Evolutionary conservation across 108 stramenopile genomes (phyloP).

Genomic region (Discostella pseudostelligera): DNA sequence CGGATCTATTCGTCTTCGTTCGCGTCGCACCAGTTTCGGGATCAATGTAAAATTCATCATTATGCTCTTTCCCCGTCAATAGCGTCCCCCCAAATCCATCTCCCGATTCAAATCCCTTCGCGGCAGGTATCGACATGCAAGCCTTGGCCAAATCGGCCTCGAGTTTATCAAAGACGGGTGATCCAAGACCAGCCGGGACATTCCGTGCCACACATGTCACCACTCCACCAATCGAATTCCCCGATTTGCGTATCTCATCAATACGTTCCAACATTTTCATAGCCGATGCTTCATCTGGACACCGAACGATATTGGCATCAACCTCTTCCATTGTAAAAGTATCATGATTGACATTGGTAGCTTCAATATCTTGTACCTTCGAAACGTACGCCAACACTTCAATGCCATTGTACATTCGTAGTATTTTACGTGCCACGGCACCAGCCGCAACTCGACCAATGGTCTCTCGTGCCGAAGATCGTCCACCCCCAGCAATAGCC

Average conservation of each 20-base stretch:
- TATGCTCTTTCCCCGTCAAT: conserved; percentile 94
- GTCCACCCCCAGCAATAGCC: conserved; percentile 96
- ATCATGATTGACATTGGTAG: conserved; percentile 77
- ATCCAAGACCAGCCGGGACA: conserved; percentile 94
- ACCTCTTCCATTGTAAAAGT: conserved; percentile 93
- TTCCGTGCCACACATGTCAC: conserved; percentile 92
- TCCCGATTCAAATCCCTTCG: conserved; percentile 99
- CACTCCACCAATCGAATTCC: conserved; percentile 98
- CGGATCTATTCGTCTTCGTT: conserved; percentile 94
- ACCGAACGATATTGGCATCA: conserved; percentile 95
- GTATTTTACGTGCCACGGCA: conserved; percentile 94
- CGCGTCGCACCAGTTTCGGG: conserved; percentile 87
- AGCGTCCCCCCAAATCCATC: conserved; percentile 95
- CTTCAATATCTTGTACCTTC: conserved; percentile 86
- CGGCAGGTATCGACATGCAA: conserved; percentile 98
- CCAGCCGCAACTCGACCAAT: conserved; percentile 99
- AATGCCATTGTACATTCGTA: conserved; percentile 83
- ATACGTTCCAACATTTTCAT: conserved; percentile 92
- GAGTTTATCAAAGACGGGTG: conserved; percentile 98
- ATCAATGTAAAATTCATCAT: conserved; percentile 98
- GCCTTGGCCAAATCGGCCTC: conserved; percentile 99
- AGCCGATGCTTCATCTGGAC: conserved; percentile 83
- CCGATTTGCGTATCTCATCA: conserved; percentile 90
- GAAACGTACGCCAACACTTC: conserved; percentile 94
- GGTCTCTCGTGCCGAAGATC: conserved; percentile 94